Evolutionary conservation across 495 filamentous ascomycete genomes (phyloP), one percentile per base, ranked within the genome.

Genomic region (Penicillium pulvis): DNA sequence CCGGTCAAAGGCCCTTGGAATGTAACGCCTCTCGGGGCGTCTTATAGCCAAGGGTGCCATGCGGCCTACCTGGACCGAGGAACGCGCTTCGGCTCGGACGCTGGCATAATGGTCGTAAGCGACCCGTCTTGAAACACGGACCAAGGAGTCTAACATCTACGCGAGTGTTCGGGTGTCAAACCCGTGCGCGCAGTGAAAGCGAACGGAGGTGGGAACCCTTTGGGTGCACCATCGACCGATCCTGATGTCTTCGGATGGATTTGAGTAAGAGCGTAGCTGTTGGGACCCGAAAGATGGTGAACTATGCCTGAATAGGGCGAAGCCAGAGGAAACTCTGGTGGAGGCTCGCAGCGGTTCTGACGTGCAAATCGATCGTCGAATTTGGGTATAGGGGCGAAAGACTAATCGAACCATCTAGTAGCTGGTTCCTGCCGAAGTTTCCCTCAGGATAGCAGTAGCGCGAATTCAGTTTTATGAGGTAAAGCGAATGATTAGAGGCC

Each of bases 311-410:
- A 81, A 85, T 86, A 87, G 82, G 82, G 84, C 84, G 82, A 87
- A 86, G 85, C 81, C 81, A 87, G 84, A 86, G 84, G 83, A 88
- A 87, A 88, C 82, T 86, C 84, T 86, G 79, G 82, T 86, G 80
- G 82, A 86, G 80, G 83, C 81, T 84, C 81, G 81, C 79, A 86
- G 83, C 80, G 80, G 82, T 88, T 86, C 82, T 87, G 80, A 86
- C 81, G 82, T 87, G 82, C 80, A 87, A 87, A 88, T 87, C 82
- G 82, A 87, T 87, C 82, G 79, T 87, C 76, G 80, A 83, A 83
- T 82, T 74, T 82, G 76, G 74, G 77, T 76, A 82, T 84, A 79
- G 78, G 79, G 78, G 79, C 80, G 79, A 82, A 84, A 84, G 79
- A 83, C 80, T 82, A 84, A 85, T 87, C 81, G 81, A 86, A 85